Percentiles rank a stretch among this genome's conserved stretches.
Conservation (phyloP, 1,139 yeast species). For the Suhomyces maxii region DNA sequence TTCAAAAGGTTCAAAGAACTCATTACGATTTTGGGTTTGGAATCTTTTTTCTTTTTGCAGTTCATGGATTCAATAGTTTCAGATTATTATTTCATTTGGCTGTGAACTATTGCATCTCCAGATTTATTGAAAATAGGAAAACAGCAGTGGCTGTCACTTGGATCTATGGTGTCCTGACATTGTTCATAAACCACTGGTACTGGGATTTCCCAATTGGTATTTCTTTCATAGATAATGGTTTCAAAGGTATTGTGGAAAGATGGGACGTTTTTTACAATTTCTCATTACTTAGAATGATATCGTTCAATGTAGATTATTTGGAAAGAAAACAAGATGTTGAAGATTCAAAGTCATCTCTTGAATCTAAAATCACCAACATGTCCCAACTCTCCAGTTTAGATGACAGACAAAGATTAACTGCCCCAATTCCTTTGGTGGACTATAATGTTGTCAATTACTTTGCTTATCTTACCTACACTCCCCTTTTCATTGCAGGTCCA, state of each 20-base stretch:
- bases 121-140: constrained; percentile 30
- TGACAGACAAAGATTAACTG: constrained; percentile 68
- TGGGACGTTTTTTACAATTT: constrained; percentile 98
- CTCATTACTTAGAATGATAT: constrained; percentile 77
- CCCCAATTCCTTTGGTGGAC: constrained; percentile 60
- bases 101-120: constrained; percentile 56
- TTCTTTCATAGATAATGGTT: constrained; percentile 54
- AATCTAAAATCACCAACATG: constrained; percentile 3
- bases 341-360: constrained; percentile 2
- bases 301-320: constrained; percentile 77
- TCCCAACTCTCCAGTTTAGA: constrained; percentile 29
- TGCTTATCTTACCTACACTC: constrained; percentile 80
- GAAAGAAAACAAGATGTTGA: constrained; percentile 33
- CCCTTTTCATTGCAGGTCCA: constrained; percentile 94
- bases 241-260: constrained; percentile 73
- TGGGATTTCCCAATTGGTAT: constrained; percentile 57
- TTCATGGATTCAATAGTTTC: constrained; percentile 76
- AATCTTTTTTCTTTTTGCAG: constrained; percentile 60
- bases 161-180: constrained; percentile 72
- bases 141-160: constrained; percentile 52
- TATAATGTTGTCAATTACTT: constrained; percentile 66
- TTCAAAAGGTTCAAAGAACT: constrained; percentile 36
- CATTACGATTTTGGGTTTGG: constrained; percentile 76
- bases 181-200: constrained; percentile 74
- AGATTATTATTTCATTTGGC: constrained; percentile 60